A percentile compares a stretch with the other conserved stretches of the same genome.
Evolutionary conservation across 768 basidiomycete genomes (phyloP).

Genomic region (Tricholoma saponaceum): DNA sequence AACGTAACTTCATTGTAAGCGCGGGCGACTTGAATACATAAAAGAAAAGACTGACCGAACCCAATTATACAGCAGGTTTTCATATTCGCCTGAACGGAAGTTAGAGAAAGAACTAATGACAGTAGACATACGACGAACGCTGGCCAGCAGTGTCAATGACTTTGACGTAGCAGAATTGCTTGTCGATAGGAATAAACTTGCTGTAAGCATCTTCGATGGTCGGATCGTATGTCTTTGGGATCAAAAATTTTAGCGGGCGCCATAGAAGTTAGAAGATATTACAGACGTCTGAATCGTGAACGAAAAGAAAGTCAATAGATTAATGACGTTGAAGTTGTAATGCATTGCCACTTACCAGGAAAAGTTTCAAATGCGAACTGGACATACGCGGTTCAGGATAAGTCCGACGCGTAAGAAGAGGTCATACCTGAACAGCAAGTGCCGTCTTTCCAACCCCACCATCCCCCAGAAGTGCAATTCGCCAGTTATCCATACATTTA

Average conservation of each 20-base stretch:
- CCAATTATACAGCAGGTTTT: neutral
- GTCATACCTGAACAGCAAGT: conserved; percentile 3
- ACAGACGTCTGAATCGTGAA: neutral
- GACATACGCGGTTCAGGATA: neutral
- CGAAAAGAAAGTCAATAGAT: neutral
- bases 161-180: neutral
- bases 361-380: neutral
- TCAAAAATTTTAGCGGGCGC: neutral
- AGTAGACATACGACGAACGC: neutral
- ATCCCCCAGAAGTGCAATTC: conserved; percentile 6
- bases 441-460: conserved; percentile 19
- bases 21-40: neutral
- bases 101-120: neutral
- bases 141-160: conserved; percentile 4
- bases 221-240: neutral
- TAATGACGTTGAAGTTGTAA: neutral
- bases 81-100: neutral
- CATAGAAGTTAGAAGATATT: neutral
- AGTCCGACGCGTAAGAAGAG: too few species aligned
- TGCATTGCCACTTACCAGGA: neutral
- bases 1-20: neutral
- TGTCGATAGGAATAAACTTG: neutral
- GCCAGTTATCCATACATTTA: neutral
- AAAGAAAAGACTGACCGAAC: neutral
- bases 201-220: neutral